These are phyloP conservation scores for Leccinum boreale DNA, from an alignment of 768 basidiomycete genomes.

Conservation along the genomic window DNA sequence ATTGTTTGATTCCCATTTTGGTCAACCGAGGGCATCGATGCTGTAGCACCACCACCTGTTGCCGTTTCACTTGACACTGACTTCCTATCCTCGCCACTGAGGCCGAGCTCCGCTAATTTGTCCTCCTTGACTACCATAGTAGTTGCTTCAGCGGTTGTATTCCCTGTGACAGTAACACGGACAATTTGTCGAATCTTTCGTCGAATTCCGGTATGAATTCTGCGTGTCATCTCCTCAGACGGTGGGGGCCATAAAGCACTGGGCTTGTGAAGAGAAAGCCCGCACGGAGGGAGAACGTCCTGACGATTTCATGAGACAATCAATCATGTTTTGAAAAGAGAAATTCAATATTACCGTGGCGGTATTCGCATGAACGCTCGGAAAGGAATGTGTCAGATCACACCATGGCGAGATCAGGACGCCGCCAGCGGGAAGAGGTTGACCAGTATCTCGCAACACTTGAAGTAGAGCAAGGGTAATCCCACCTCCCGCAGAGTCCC, in stretches of 20 bases:
- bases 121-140: slow-evolving; percentile 4
- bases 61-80: slow-evolving; percentile 31
- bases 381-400: slow-evolving; percentile 93
- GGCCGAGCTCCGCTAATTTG: slow-evolving; percentile 7
- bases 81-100: slow-evolving; percentile 3
- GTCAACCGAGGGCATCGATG: slow-evolving; percentile 39
- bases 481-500: slow-evolving; percentile 93
- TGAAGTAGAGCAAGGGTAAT: slow-evolving; percentile 81
- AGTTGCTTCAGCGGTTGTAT: slow-evolving; percentile 1
- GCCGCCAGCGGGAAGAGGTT: slow-evolving; percentile 84
- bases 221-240: slow-evolving; percentile 55
- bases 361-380: slow-evolving; percentile 82
- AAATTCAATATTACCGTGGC: slow-evolving; percentile 53
- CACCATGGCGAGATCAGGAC: slow-evolving; percentile 92
- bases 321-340: background rate
- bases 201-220: slow-evolving; percentile 57
- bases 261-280: slow-evolving; percentile 75
- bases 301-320: slow-evolving; percentile 25
- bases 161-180: slow-evolving; percentile 28
- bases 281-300: slow-evolving; percentile 81
- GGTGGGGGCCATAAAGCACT: slow-evolving; percentile 78
- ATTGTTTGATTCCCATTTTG: slow-evolving; percentile 43
- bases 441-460: slow-evolving; percentile 76
- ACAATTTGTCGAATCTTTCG: slow-evolving; percentile 59
- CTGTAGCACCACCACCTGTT: slow-evolving; percentile 49